These are phyloP conservation scores for Xylaria sp. DNA, from an alignment of 2,329 filamentous ascomycete species.

Conservation along the genomic window DNA sequence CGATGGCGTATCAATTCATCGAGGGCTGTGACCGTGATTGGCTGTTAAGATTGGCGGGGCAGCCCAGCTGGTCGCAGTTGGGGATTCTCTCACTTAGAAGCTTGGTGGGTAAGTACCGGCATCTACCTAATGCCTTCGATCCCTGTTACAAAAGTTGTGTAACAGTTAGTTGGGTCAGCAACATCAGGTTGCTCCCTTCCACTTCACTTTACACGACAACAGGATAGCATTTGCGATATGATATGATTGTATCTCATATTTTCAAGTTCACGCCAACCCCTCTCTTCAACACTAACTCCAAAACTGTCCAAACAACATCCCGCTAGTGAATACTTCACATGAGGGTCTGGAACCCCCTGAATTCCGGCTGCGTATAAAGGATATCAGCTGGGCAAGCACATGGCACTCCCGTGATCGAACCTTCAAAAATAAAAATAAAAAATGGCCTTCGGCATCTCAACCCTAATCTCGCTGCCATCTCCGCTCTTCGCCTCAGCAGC, in stretches of 20 bases:
- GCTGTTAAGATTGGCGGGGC: constrained; percentile 9
- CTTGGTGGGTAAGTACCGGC: not conserved
- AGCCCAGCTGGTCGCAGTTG: constrained; percentile 30
- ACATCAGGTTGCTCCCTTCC: not conserved
- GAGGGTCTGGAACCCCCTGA: not conserved
- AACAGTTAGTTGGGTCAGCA: constrained; percentile 1
- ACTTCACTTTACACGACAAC: not conserved
- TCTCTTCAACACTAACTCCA: not conserved
- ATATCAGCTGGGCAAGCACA: constrained; percentile 8
- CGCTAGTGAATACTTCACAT: not conserved
- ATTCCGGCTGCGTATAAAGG: not conserved
- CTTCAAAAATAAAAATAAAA: not conserved
- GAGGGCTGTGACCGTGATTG: not conserved
- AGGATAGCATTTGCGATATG: not conserved
- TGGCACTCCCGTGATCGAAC: constrained; percentile 5
- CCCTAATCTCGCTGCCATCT: constrained; percentile 53
- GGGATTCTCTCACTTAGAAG: not conserved
- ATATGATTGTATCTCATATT: constrained; percentile 10
- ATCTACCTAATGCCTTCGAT: not conserved
- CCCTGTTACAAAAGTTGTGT: not conserved
- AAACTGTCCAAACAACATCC: not conserved
- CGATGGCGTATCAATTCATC: not conserved
- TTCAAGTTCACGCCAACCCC: not conserved
- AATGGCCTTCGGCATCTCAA: constrained; percentile 36
- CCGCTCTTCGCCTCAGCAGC: constrained; percentile 68